Base-by-base conservation (phyloP, 805 yeast species). In the Saccharomyces kudriavzevii region DNA sequence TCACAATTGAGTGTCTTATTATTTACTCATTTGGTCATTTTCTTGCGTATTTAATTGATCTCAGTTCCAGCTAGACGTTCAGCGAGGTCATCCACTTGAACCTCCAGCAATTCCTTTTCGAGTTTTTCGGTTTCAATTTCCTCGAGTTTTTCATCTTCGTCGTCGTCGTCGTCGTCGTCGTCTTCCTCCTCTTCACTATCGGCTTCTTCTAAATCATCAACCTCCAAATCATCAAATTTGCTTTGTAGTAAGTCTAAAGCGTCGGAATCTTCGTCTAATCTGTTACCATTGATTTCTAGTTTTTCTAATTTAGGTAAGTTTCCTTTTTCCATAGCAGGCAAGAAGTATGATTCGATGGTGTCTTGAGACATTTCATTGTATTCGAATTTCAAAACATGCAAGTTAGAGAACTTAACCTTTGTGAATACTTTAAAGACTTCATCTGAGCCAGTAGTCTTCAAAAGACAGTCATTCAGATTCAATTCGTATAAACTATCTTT, bases 231-330 rank as follows among this genome's bases (percentile, higher is more conserved):
- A 68, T 86, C 92, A 60, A 92, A 89, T 17, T 83, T 69, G 22
- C 75, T 80, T 49, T 70, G 76, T 58, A 92, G 80, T 51, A 73
- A 70, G 52, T 82, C 87, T 53, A 94, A 70, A 22, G 78, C 74
- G 55, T 82, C 86, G 45, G 88, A 82, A 59, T 92, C 98, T 69
- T 94, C 98, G 50, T 88, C 88, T 63, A 94, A 86, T 67, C 88
- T 77, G 73, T 94, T 94, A 67, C 99, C 99, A 66, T 94, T 92
- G 59, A 94, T 78, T 75, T 94, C 98, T 59, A 94, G 76, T 9
- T 65, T 51, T 65, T 80, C 74, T 67, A 94, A 76, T 22, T 75
- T 74, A 45, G 86, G 85, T 61, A 92, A 73, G 49, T 79, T 78
- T 20, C 70, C 63, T 20, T 74, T 69, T 49, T 89, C 71, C 20